These are phyloP conservation scores for Magnaporthiopsis rhizophila DNA, from an alignment of 2,329 filamentous ascomycete genomes.

Conservation along the genomic window DNA sequence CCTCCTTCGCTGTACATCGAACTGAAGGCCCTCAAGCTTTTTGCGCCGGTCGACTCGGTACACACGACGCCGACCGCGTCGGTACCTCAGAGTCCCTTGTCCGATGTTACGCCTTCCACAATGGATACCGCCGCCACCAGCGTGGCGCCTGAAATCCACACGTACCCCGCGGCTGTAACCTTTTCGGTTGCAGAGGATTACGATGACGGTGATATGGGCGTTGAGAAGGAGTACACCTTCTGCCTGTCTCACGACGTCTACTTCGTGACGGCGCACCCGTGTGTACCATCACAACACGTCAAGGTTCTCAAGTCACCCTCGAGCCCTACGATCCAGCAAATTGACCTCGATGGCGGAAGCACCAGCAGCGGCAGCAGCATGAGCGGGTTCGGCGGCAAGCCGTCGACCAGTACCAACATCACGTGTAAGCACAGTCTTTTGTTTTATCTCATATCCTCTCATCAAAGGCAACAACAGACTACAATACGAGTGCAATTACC, in stretches of 20 bases:
- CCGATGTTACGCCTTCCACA: constrained; percentile 16
- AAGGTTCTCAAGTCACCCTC: constrained; percentile 51
- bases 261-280: constrained; percentile 60
- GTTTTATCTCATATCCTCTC: not conserved
- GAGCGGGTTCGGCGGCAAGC: constrained; percentile 29
- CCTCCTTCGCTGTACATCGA: constrained; percentile 33
- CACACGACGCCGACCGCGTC: constrained; percentile 34
- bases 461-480: too few species aligned
- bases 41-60: constrained; percentile 33
- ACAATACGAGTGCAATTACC: not conserved
- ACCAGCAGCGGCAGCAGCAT: constrained; percentile 1
- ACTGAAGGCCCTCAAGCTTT: constrained; percentile 43
- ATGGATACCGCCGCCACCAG: constrained; percentile 20
- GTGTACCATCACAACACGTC: constrained; percentile 48
- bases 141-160: constrained; percentile 21
- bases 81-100: constrained; percentile 16
- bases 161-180: constrained; percentile 31
- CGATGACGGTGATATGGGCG: constrained; percentile 23
- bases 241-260: constrained; percentile 49
- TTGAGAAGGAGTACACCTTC: constrained; percentile 32
- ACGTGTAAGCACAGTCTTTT: constrained; percentile 31
- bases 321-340: constrained; percentile 51
- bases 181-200: constrained; percentile 28
- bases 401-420: constrained; percentile 37
- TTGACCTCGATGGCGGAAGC: constrained; percentile 41